Evolutionary conservation across 2,329 filamentous ascomycete species (phyloP).

Genomic region (Fusarium sp.): DNA sequence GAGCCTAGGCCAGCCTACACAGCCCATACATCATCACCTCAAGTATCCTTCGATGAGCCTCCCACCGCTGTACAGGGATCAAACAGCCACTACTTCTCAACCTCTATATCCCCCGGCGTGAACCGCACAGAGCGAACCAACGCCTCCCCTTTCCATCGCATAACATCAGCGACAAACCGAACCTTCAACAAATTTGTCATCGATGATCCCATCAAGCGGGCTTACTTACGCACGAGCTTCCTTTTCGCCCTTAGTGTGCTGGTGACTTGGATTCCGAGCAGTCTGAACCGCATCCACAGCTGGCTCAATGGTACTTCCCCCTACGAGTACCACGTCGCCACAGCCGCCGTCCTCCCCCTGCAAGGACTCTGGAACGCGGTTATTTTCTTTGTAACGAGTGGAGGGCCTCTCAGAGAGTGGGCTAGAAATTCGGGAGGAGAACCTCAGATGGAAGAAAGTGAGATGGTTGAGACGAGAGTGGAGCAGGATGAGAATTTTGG

Average conservation of each 20-base stretch:
- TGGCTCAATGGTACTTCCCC: constrained; percentile 66
- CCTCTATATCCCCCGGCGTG: constrained; percentile 48
- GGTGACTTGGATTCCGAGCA: constrained; percentile 75
- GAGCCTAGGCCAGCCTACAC: constrained; percentile 46
- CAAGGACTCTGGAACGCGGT: constrained; percentile 86
- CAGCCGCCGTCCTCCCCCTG: constrained; percentile 78
- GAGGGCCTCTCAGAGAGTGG: constrained; percentile 48
- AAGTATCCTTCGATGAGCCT: constrained; percentile 45
- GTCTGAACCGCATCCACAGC: constrained; percentile 80
- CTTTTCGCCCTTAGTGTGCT: constrained; percentile 72
- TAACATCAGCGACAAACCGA: constrained; percentile 47
- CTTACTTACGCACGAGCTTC: constrained; percentile 72
- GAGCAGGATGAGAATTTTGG: constrained; percentile 19
- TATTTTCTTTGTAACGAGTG: constrained; percentile 79
- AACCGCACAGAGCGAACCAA: constrained; percentile 2
- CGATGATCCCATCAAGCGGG: constrained; percentile 70
- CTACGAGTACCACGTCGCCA: constrained; percentile 76
- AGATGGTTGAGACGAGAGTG: constrained; percentile 32
- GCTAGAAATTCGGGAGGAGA: constrained; percentile 3
- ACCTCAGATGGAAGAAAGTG: constrained; percentile 10
- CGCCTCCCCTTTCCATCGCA: constrained; percentile 34
- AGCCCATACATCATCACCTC: constrained; percentile 25
- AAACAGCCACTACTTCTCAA: constrained; percentile 53
- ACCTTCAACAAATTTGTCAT: constrained; percentile 54
- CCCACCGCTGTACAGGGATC: constrained; percentile 34